Evolutionary conservation across 139 green algal species (phyloP), one percentile per base, ranked within the genome.

Genomic region (Chlorella sorokiniana): DNA sequence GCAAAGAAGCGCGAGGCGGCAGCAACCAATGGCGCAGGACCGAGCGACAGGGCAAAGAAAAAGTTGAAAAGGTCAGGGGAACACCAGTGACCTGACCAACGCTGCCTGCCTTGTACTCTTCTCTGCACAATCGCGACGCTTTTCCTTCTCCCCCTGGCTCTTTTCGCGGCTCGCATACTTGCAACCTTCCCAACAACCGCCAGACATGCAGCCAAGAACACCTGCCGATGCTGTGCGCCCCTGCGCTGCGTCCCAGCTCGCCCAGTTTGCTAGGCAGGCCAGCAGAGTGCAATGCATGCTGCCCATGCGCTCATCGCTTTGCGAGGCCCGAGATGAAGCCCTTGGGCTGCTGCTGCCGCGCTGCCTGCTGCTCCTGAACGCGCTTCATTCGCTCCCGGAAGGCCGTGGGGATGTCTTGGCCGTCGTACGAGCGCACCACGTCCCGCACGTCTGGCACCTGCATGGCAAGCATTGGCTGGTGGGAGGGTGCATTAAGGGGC

Each of bases 341-440:
- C 73, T 79, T 79, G 3, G 25, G 54, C 73, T 69, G 52, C 52
- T 79, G 73, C 73, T 79, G 73, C 52, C 73, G 35, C 73, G 35
- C 38, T 35, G 51, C 35, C 54, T 84, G 56, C 59, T 77, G 41
- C 44, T 86, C 56, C 62, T 79, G 52, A 68, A 86, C 76, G 22
- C 51, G 61, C 41, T 75, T 63, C 85, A 89, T 89, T 14, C 85
- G 68, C 54, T 85, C 82, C 83, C 91, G 89, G 89, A 97, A 98
- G 27, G 95, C 94, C 10, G 86, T 84, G 65, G 95, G 92, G 31
- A 98, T 92, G 86, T 91, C 86, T 74, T 96, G 83, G 20, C 94
- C 93, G 80, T 97, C 93, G 84, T 98, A 98, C 54, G 84, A 90
- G 22, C 76, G 52, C 37, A 97, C 84, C 23, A 96, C 90, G 18